Evolutionary conservation across 1,284 basidiomycete genomes (phyloP).

Genomic region (Marasmius oreades): DNA sequence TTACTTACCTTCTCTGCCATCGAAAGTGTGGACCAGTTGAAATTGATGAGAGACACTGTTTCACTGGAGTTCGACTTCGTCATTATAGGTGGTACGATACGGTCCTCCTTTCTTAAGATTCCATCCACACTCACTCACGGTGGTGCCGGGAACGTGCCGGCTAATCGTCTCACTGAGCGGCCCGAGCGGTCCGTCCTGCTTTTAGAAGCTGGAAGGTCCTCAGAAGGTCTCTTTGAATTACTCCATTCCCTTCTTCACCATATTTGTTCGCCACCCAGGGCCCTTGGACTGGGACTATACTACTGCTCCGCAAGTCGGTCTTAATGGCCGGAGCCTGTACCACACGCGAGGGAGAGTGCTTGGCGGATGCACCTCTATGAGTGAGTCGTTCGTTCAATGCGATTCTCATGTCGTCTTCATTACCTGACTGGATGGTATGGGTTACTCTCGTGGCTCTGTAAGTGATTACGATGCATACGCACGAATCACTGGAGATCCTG

Average conservation of each 20-base stretch:
- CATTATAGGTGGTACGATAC: background rate
- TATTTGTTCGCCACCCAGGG: background rate
- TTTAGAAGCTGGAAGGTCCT: background rate
- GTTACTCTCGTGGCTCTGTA: slow-evolving; percentile 19
- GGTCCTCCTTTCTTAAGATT: background rate
- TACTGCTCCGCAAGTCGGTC: background rate
- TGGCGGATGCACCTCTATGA: background rate
- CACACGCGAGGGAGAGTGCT: background rate
- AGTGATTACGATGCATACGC: slow-evolving; percentile 20
- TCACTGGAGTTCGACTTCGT: background rate
- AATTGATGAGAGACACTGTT: background rate
- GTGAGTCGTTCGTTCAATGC: background rate
- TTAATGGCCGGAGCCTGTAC: background rate
- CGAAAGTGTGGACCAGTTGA: background rate
- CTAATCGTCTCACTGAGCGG: background rate
- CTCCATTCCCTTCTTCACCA: background rate
- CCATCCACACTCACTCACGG: background rate
- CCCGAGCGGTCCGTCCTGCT: background rate
- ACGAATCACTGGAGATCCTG: slow-evolving; percentile 15
- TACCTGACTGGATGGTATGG: slow-evolving; percentile 11
- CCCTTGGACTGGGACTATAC: background rate
- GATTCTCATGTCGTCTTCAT: background rate
- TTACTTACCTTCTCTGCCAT: background rate
- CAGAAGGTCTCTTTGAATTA: background rate
- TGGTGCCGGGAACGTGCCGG: background rate